Conservation (phyloP, 1,284 basidiomycete genomes). For the Psilocybe mexicana region DNA sequence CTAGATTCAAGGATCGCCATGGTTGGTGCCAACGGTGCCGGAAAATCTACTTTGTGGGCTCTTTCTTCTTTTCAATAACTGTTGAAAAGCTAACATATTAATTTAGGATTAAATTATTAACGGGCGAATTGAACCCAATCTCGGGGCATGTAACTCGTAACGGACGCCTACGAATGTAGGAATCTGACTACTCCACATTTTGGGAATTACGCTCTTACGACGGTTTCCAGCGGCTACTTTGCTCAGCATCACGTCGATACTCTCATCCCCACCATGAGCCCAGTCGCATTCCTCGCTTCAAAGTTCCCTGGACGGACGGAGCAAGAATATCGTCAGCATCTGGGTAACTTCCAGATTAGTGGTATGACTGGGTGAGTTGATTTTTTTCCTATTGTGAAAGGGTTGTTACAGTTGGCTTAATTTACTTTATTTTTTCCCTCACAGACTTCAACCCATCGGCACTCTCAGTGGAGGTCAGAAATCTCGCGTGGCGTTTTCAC, state of each 20-base stretch:
- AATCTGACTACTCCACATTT: conserved; percentile 5
- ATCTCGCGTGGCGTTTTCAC: conserved; percentile 92
- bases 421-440: not conserved
- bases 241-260: conserved; percentile 98
- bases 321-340: conserved; percentile 93
- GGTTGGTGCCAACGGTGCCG: conserved; percentile 83
- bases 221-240: conserved; percentile 77
- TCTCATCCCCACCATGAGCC: conserved; percentile 80
- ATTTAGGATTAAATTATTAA: conserved; percentile 87
- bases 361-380: conserved; percentile 82
- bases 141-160: conserved; percentile 88
- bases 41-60: conserved; percentile 76
- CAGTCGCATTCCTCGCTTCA: conserved; percentile 90
- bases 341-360: conserved; percentile 99
- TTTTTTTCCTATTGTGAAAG: not conserved
- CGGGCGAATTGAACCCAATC: conserved; percentile 84
- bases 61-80: not conserved
- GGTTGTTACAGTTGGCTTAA: not conserved
- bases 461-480: conserved; percentile 97
- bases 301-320: conserved; percentile 95
- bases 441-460: conserved; percentile 74
- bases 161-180: conserved; percentile 85
- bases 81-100: not conserved
- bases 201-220: no score
- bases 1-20: conserved; percentile 90